Evolutionary conservation across 2,329 filamentous ascomycete species (phyloP), one percentile per base, ranked within the genome.

Genomic region (Fusarium sp.): DNA sequence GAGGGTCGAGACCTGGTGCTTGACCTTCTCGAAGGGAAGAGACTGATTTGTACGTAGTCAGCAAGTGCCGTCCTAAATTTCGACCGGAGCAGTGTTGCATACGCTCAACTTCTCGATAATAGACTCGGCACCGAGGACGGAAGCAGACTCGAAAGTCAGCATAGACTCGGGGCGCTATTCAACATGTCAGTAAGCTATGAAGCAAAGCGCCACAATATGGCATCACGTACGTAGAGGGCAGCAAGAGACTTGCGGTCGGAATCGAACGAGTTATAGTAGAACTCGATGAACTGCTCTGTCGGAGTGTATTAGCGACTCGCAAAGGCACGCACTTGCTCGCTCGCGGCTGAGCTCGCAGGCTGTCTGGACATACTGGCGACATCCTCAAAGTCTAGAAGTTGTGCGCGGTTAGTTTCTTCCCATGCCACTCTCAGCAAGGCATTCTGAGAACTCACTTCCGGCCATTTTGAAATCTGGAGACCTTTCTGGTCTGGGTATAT

Each of bases 231-330:
- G 88, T 98, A 98, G 86, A 98, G 94, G 71, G 85, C 80, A 16
- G 84, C 85, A 50, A 98, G 89, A 61, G 82, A 79, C 65, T 85
- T 84, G 80, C 95, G 92, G 84, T 95, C 88, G 71, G 81, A 74
- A 83, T 98, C 95, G 85, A 98, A 98, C 69, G 91, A 92, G 80
- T 92, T 88, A 90, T 98, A 98, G 91, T 98, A 98, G 88, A 93
- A 96, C 70, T 92, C 82, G 77, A 96, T 92, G 85, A 98, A 98
- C 86, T 97, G 90, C 83, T 92, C 95, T 98, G 58, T 76, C 68
- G 25, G 42, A 11, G 10, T 25, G 22, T 16, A 68, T 74, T 27
- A 75, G 64, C 27, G 22, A 16, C 27, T 66, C n/a, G 13, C 16
- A 8, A 25, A 4, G 11, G 18, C 5, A 57, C 14, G 38, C 35